Evolutionary conservation across 2,329 filamentous ascomycete genomes (phyloP), one percentile per base, ranked within the genome.

Genomic region (Aspergillus persii): DNA sequence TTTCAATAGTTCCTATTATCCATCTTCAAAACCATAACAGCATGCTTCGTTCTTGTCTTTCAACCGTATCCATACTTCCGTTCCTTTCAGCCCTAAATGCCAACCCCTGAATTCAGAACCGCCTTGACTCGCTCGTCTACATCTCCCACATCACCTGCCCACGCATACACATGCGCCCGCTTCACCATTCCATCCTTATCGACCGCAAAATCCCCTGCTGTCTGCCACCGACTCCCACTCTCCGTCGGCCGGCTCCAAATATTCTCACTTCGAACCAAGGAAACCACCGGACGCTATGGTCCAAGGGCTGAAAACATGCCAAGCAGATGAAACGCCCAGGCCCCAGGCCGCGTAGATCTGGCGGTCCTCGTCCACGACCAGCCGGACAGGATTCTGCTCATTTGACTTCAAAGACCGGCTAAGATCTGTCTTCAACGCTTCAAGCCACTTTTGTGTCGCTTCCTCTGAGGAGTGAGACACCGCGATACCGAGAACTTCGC

Each of bases 161-260:
- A 12, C 15, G 15, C 11, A 41, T 41, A 41, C 11, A 41, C 15
- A 41, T 41, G 36, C 15, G 15, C 36, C 36, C 36, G 6, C 12
- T 12, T 41, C 5, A 59, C 53, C 15, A 55, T 11, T 8, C 62
- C 58, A 15, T 62, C 46, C 30, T 6, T 53, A 59, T 66, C 64
- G 39, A 65, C 54, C 4, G 60, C 63, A 57, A 55, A 66, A 46
- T 60, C 31, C 18, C 68, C 65, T 55, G 58, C 57, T 9, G 50
- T 52, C 56, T 70, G 68, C 68, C 68, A 70, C 12, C 67, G 44
- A 54, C 57, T 69, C 4, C 68, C 66, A 56, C 64, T 69, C 59
- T 69, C 66, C 8, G 67, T 69, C 2, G 66, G 66, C 31, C 66
- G 54, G 51, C 68, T 63, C 63, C 63, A 65, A 11, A 63, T 62